Conservation (phyloP, 202 grass and related monocot genomes). For the Musa balbisiana region DNA sequence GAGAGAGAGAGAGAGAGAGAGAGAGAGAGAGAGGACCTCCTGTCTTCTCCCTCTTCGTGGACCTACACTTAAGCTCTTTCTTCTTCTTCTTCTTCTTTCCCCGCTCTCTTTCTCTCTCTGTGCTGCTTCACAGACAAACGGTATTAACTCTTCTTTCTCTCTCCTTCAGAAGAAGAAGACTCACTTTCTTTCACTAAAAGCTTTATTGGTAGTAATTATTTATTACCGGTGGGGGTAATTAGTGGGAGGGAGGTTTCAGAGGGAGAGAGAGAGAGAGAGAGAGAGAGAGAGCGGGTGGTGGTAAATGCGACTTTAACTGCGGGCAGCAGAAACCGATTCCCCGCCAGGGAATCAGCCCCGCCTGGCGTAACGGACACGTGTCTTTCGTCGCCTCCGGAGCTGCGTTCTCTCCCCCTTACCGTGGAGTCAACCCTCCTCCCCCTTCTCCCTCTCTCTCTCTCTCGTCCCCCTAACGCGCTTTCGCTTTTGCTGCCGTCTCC, state of each 20-base stretch:
- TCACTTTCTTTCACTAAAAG: background rate
- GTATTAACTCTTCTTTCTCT: background rate
- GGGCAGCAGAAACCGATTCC: conserved; percentile 2
- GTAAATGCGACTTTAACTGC: conserved; percentile 19
- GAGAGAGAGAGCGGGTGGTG: background rate
- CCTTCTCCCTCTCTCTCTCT: background rate
- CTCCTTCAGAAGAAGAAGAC: background rate
- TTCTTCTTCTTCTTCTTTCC: background rate
- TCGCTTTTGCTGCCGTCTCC: too few relatives aligned
- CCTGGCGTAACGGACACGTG: conserved; percentile 13
- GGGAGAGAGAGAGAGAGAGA: background rate
- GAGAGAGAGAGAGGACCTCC: background rate
- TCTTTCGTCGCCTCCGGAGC: background rate
- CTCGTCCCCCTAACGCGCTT: background rate
- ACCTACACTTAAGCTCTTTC: background rate
- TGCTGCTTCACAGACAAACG: background rate
- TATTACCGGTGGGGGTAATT: conserved; percentile 3
- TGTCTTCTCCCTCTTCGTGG: background rate
- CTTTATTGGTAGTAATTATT: background rate
- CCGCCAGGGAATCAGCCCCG: conserved; percentile 5
- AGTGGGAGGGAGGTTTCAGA: background rate
- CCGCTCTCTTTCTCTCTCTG: background rate
- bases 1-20: conserved; percentile 6
- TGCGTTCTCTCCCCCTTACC: background rate
- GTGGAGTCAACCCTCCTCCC: background rate